Base-by-base conservation (phyloP, 495 filamentous ascomycete genomes). In the Margaritispora aquatica region DNA sequence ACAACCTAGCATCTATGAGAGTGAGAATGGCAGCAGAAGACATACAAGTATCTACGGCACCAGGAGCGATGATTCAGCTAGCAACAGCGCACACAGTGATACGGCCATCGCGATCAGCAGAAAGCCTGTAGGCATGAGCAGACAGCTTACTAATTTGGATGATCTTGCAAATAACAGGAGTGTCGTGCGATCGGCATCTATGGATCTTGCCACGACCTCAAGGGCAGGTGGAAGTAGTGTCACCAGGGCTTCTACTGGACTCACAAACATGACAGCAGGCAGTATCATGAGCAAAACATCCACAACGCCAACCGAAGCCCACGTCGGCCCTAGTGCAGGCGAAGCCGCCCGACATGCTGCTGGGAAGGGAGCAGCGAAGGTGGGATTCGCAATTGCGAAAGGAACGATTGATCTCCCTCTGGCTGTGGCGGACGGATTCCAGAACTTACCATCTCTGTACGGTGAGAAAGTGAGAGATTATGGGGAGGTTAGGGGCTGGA, bases 371-470 rank as follows among this genome's bases (percentile, higher is more conserved):
- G 29, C 47, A 11, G 41, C 20, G 17, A 55, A 55, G 19, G 29
- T 61, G 2, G 52, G 31, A 4, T 23, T 26, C 8, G 41, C 51
- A 3, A 44, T 44, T n/a, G 38, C 38, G 17, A 44, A 44, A n/a
- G 38, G 38, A n/a, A 29, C 26, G 10, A 54, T 61, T 19, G 56
- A 66, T 31, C 19, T 65, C 13, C 57, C 62, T 1, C 27, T 57
- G 4, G 63, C 54, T 5, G 5, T 55, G 1, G 44, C 63, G 20
- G 55, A 62, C 21, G 63, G 63, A 2, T 55, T 65, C 2, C 54
- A 88, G 66, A 87, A 87, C 64, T 75, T 79, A 2, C 84, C 85
- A 0, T 80, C 77, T 50, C 66, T 88, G 2, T 87, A 86, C 51
- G 77, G 83, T 23, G 83, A 84, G 49, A 73, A 77, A 56, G 81